phyloP scores from a whole-genome alignment of 2,329 filamentous ascomycete species.

The Hyphodiscus sp. region DNA sequence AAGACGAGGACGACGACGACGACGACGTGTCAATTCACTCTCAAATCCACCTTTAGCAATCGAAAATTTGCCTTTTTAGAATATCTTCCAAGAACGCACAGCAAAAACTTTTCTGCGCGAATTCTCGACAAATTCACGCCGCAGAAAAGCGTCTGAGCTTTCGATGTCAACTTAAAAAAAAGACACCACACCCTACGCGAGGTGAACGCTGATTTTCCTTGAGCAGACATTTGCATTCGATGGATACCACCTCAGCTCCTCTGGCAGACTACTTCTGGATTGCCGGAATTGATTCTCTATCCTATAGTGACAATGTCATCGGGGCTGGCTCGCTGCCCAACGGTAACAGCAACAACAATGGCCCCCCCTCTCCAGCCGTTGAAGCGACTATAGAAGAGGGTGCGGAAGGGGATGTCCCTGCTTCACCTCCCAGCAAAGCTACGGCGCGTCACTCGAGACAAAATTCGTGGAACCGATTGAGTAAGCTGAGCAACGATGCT shows the following conservation, averaged over 20 bases:
- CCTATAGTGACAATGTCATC: conserved; percentile 51
- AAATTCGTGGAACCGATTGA: conserved; percentile 52
- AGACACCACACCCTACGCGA: background rate
- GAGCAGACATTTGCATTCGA: conserved; percentile 18
- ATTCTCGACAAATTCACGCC: background rate
- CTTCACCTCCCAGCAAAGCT: conserved; percentile 18
- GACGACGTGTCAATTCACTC: background rate
- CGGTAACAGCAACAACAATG: conserved; percentile 20
- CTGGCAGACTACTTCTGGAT: conserved; percentile 74
- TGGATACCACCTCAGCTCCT: conserved; percentile 48
- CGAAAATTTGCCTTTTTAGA: background rate
- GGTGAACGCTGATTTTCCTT: conserved; percentile 50
- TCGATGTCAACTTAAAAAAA: conserved; percentile 1
- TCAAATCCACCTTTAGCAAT: background rate
- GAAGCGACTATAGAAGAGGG: conserved; percentile 54
- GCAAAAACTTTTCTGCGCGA: background rate
- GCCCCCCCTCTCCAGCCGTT: conserved; percentile 33
- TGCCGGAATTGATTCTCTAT: conserved; percentile 61
- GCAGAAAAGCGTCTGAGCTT: background rate
- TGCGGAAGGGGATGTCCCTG: conserved; percentile 48
- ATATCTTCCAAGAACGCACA: background rate
- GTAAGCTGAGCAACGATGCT: conserved; percentile 44
- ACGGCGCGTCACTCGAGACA: conserved; percentile 54
- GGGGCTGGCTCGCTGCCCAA: conserved; percentile 21
- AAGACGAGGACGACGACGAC: background rate